Percentiles rank a stretch among this genome's conserved stretches.
phyloP scores from a whole-genome alignment of 1,284 basidiomycete genomes.

The Salmacisia buchloeana region DNA sequence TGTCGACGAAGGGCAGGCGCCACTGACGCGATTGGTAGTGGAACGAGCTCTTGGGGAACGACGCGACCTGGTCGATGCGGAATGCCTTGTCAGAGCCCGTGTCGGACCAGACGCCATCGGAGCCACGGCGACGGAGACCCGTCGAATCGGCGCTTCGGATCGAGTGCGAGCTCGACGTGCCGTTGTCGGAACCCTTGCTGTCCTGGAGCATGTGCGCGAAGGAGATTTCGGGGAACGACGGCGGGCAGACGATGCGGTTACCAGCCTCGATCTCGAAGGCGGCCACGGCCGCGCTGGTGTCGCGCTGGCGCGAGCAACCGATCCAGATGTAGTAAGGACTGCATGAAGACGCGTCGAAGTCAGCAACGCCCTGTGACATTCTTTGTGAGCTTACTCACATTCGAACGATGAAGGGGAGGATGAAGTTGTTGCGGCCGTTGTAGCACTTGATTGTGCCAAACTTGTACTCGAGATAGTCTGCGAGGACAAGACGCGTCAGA shows the following conservation, averaged over 20 bases:
- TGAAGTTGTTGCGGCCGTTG: conserved; percentile 69
- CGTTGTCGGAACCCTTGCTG: conserved; percentile 22
- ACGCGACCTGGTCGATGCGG: conserved; percentile 37
- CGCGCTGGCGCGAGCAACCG: conserved; percentile 64
- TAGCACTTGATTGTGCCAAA: conserved; percentile 65
- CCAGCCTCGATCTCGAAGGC: conserved; percentile 69
- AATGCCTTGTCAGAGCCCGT: conserved; percentile 48
- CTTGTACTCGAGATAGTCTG: conserved; percentile 71
- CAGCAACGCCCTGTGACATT: not conserved
- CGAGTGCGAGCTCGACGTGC: conserved; percentile 23
- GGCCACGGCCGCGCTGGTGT: conserved; percentile 61
- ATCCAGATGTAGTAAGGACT: conserved; percentile 73
- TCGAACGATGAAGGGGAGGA: conserved; percentile 65
- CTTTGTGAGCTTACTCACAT: conserved; percentile 53
- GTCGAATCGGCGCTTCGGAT: conserved; percentile 37
- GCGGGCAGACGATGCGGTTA: conserved; percentile 54
- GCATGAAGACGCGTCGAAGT: conserved; percentile 32
- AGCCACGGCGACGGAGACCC: conserved; percentile 46
- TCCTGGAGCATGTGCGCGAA: conserved; percentile 18
- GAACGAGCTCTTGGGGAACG: conserved; percentile 63
- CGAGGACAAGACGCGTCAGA: conserved; percentile 7
- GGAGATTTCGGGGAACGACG: conserved; percentile 44
- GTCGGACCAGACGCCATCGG: conserved; percentile 52
- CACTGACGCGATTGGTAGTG: conserved; percentile 63
- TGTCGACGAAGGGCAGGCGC: conserved; percentile 70